Percentiles rank a stretch among this genome's conserved stretches.
Evolutionary conservation across 2,329 filamentous ascomycete genomes (phyloP).

Genomic region (Periconia sp.): DNA sequence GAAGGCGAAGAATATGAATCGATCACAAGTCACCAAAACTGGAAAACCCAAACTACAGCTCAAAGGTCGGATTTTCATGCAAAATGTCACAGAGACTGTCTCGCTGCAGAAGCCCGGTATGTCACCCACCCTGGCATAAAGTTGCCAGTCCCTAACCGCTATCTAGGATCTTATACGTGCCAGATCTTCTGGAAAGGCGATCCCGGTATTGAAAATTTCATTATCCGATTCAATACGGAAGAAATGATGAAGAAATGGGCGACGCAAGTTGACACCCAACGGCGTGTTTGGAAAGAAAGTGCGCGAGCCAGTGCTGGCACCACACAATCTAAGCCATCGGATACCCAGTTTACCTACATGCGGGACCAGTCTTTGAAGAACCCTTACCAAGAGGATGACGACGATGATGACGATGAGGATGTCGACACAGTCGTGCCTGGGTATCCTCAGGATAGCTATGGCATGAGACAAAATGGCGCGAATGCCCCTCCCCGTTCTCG

Average conservation of each 20-base stretch:
- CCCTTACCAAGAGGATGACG: conserved; percentile 70
- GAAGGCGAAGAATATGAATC: conserved; percentile 76
- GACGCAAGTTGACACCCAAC: conserved; percentile 73
- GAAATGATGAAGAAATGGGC: conserved; percentile 94
- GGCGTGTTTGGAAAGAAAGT: conserved; percentile 54
- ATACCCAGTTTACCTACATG: conserved; percentile 80
- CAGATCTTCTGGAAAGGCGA: conserved; percentile 99
- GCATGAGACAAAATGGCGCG: conserved; percentile 68
- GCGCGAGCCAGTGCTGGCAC: conserved; percentile 55
- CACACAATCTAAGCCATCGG: conserved; percentile 56
- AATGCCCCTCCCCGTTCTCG: conserved; percentile 74
- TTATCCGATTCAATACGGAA: conserved; percentile 90
- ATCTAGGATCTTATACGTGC: conserved; percentile 81
- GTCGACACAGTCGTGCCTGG: conserved; percentile 40
- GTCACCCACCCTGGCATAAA: conserved; percentile 21
- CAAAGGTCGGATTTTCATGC: conserved; percentile 98
- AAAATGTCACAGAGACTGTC: conserved; percentile 94
- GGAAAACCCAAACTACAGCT: conserved; percentile 80
- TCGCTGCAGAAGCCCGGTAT: conserved; percentile 84
- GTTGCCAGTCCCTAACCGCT: conserved; percentile 4
- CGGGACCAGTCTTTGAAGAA: conserved; percentile 74
- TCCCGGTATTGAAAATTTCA: conserved; percentile 91
- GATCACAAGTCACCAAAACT: conserved; percentile 67
- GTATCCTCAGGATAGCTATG: conserved; percentile 50
- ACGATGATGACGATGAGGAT: conserved; percentile 57